Evolutionary conservation across 257 asterid genomes (phyloP), one percentile per base, ranked within the genome.

Genomic region (Solanum sitiens): DNA sequence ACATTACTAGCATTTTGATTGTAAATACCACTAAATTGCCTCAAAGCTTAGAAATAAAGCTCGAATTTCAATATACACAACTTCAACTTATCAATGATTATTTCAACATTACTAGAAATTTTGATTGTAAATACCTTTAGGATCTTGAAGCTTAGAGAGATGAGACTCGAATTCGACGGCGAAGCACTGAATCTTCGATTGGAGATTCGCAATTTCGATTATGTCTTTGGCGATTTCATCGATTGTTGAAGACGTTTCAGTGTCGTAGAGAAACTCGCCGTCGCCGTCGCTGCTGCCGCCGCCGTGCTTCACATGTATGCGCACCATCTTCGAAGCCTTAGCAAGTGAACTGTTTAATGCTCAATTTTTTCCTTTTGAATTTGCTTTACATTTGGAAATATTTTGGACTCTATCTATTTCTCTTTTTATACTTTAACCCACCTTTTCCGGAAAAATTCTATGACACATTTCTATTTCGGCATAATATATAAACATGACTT

Each of bases 161-260:
- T 84, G 85, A 72, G 90, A 82, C 37, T 88, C 86, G 53, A 90
- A 85, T 6, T 89, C 84, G 30, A n/a, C 44, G 37, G 79, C 59
- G 20, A 90, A 71, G 16, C 16, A 83, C n/a, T 80, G 91, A 73
- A 90, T 90, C 74, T 90, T 59, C 63, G 23, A 87, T 75, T 89
- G 92, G n/a, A 89, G 83, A 88, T 89, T 90, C 6, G 92, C 91
- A 16, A 90, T 90, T 47, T 83, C 91, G n/a, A 71, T 82, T 16
- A 73, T 7, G 33, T 85, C 82, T 5, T 86, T 40, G 39, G 85
- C 87, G 85, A 90, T 87, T n/a, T 89, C 87, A 23, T 74, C 85
- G 59, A 90, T 87, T 30, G 33, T 12, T 20, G 90, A 86, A 90
- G 75, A 87, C 32, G 86, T 35, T 50, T 87, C 89, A 45, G 72